phyloP scores from a whole-genome alignment of 768 basidiomycete genomes.

The Sistotremastrum suecicum region DNA sequence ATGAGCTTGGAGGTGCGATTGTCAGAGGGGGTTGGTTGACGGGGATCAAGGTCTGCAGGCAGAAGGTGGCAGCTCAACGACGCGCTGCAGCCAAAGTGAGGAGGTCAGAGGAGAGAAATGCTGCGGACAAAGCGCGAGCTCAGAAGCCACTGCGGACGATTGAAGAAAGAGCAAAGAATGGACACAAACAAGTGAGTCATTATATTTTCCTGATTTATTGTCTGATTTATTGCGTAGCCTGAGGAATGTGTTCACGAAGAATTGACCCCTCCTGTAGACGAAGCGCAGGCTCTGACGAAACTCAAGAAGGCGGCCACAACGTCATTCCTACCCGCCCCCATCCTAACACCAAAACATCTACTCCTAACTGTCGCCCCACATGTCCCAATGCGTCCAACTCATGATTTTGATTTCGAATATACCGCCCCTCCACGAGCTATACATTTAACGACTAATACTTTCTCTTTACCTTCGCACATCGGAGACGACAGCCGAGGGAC shows the following conservation, averaged over 20 bases:
- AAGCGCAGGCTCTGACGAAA: no score
- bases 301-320: no score
- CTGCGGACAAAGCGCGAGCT: constrained; percentile 9
- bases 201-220: no score
- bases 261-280: no score
- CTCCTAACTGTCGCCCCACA: constrained; percentile 36
- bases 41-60: constrained; percentile 20
- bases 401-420: constrained; percentile 28
- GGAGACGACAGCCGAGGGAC: constrained; percentile 12
- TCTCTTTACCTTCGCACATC: constrained; percentile 21
- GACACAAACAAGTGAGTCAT: no score
- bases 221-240: no score
- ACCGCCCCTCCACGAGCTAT: constrained; percentile 24
- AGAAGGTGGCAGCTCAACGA: constrained; percentile 10
- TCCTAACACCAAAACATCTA: constrained; percentile 25
- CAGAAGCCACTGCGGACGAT: constrained; percentile 5
- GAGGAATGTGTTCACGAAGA: no score
- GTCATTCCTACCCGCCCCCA: constrained; percentile 1
- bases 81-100: constrained; percentile 10
- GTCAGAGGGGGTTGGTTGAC: constrained; percentile 31
- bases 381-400: constrained; percentile 11
- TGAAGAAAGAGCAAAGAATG: constrained; percentile 9
- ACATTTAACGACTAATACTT: constrained; percentile 31
- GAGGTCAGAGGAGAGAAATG: constrained; percentile 15
- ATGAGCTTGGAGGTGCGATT: constrained; percentile 29